phyloP scores from a whole-genome alignment of 805 yeast species.

The Lipomyces yamadae region DNA sequence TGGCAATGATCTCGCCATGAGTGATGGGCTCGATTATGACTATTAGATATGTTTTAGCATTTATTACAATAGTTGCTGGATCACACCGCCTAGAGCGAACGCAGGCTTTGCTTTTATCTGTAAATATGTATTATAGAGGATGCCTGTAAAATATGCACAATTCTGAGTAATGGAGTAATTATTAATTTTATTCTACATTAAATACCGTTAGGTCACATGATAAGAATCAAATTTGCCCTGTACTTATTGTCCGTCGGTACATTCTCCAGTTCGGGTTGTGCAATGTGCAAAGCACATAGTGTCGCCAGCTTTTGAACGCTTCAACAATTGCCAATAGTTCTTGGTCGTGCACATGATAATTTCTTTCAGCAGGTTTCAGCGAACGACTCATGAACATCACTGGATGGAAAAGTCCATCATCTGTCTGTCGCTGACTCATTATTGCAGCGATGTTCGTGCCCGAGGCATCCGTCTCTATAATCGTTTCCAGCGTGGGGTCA shows the following conservation, averaged over 20 bases:
- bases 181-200: conserved; percentile 5
- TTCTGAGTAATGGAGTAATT: neutral
- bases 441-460: conserved; percentile 2
- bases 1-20: conserved; percentile 1
- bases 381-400: conserved; percentile 7
- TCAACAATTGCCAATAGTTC: conserved; percentile 2
- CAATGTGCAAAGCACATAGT: neutral
- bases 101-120: neutral
- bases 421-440: conserved; percentile 4
- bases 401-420: conserved; percentile 8
- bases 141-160: neutral
- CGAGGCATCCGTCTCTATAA: conserved; percentile 12
- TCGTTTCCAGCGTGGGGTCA: neutral
- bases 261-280: no score
- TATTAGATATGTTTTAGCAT: neutral
- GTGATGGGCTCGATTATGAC: neutral
- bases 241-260: no score
- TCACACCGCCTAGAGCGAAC: neutral
- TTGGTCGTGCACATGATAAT: conserved; percentile 4
- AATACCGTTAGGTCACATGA: conserved; percentile 33
- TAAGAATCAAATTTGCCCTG: conserved; percentile 35
- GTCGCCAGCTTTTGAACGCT: conserved; percentile 2
- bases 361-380: conserved; percentile 1
- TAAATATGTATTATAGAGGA: neutral
- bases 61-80: neutral